Evolutionary conservation across 1,284 basidiomycete species (phyloP), one percentile per base, ranked within the genome.

Genomic region (Kwoniella shivajii): DNA sequence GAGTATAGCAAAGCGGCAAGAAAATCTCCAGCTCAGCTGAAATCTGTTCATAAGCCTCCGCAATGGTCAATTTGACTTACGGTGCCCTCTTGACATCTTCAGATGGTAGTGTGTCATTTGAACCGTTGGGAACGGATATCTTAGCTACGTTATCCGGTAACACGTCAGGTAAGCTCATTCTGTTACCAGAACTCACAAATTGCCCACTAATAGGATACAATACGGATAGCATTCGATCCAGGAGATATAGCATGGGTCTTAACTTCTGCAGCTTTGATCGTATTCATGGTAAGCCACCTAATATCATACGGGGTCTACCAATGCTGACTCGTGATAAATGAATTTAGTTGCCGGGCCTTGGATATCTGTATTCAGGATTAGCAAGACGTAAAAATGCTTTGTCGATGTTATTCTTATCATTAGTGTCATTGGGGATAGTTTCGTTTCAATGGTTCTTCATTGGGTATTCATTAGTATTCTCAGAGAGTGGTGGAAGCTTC

Each of bases 361-460:
- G 90, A 2, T 94, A 92, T 80, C 85, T 94, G 29, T 95, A 95
- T 77, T 91, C 91, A 38, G 92, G 92, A 59, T 82, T 92, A 13
- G 85, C 88, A 18, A 83, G 90, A 51, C 82, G 92, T 37, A 83
- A 82, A 65, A 83, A 83, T 60, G 82, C 82, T 1, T 73, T 83
- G 10, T 79, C 79, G 41, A 75, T 83, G 13, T 69, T 83, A 3
- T 79, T 82, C 65, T 74, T 83, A 42, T 79, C 79, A 11, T 72
- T 83, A 67, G 88, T 89, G 62, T 87, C 88, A 2, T 81, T 92
- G 63, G 86, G 86, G 59, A 88, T 93, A 63, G 74, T 79, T 31
- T 78, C 76, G 1, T 89, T 96, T 79, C 91, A 94, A 72, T 93
- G 90, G 90, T 91, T 86, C 75, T 87, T 88, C 76, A 88, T 87